A percentile compares a stretch with the other conserved stretches of the same genome.
phyloP scores from a whole-genome alignment of 768 basidiomycete species.

The Boletus sp. region DNA sequence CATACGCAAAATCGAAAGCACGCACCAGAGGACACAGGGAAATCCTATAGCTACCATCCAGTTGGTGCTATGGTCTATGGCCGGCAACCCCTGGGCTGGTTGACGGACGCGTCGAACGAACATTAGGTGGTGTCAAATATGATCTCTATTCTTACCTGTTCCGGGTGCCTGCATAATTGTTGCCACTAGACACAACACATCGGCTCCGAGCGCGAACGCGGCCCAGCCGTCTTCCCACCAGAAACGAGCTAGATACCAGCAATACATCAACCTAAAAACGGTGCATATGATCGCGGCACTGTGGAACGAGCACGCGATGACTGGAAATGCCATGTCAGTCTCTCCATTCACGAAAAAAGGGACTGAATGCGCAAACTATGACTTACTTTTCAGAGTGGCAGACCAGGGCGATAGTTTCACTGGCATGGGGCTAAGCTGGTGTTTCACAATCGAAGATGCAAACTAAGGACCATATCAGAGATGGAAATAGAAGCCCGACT shows the following conservation, averaged over 20 bases:
- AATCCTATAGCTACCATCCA: conserved; percentile 19
- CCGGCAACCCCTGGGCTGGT: neutral
- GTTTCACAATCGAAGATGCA: neutral
- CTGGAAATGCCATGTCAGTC: conserved; percentile 5
- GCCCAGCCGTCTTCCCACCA: conserved; percentile 34
- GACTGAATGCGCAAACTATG: too few species aligned
- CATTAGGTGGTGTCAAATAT: too few species aligned
- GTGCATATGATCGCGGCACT: conserved; percentile 25
- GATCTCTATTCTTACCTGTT: conserved; percentile 1
- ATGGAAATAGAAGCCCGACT: too few species aligned
- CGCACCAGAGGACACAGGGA: conserved; percentile 23
- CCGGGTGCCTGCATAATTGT: conserved; percentile 2
- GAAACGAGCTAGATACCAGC: conserved; percentile 19
- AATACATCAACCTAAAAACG: conserved; percentile 21
- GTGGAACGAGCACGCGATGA: conserved; percentile 16
- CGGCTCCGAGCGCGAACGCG: conserved; percentile 19
- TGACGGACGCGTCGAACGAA: neutral
- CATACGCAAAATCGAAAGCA: neutral
- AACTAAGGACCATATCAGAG: neutral
- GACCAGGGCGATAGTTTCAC: conserved; percentile 10
- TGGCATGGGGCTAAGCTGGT: neutral
- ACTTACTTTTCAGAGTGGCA: conserved; percentile 15
- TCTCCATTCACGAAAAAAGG: neutral
- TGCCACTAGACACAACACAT: conserved; percentile 12
- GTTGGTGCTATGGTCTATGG: neutral